phyloP scores from a whole-genome alignment of 441 rosid species.

The Erodium chrysanthum region DNA sequence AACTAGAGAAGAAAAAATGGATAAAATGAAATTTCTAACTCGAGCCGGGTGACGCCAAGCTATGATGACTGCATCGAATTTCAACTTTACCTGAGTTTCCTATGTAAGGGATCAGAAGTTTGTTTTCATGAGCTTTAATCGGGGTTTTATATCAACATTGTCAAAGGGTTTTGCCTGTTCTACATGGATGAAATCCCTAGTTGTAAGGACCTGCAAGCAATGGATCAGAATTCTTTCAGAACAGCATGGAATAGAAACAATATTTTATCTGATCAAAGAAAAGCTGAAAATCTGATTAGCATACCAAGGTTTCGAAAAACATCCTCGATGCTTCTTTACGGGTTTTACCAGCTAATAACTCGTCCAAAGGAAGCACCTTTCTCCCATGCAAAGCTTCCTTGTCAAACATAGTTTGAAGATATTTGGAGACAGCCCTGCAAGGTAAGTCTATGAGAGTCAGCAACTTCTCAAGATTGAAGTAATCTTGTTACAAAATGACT shows the following conservation, averaged over 20 bases:
- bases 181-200: conserved; percentile 81
- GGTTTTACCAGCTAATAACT: conserved; percentile 74
- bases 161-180: conserved; percentile 70
- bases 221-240: background rate
- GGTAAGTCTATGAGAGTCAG: no score
- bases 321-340: conserved; percentile 96
- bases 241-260: background rate
- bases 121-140: conserved; percentile 71
- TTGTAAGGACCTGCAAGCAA: conserved; percentile 64
- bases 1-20: background rate
- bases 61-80: background rate
- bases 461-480: no score
- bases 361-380: conserved; percentile 49
- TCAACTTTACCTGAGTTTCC: conserved; percentile 13
- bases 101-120: conserved; percentile 41
- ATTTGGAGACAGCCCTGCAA: conserved; percentile 85
- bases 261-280: background rate
- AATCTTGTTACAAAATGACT: no score
- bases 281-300: conserved; percentile 15
- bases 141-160: conserved; percentile 50
- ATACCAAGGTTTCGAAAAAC: conserved; percentile 97
- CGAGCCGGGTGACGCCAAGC: background rate
- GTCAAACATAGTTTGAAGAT: conserved; percentile 65
- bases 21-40: background rate
- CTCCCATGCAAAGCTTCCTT: conserved; percentile 54